Conservation (phyloP, 306 rosid species). For the Vigna hirtella region DNA sequence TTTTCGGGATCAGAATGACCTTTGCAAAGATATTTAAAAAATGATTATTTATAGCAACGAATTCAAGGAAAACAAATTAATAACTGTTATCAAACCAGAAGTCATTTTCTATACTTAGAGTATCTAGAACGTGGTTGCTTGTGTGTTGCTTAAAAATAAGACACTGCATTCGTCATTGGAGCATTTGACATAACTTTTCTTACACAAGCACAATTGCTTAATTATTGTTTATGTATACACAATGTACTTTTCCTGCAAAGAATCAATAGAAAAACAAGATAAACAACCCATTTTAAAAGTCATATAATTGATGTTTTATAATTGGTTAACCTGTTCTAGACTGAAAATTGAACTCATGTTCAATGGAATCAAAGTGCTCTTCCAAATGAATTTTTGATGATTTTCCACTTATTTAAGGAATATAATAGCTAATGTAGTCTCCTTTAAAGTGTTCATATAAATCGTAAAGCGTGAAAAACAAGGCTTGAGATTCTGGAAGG, state of each 20-base stretch:
- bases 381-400: background rate
- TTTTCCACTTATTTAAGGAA: background rate
- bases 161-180: too few species aligned
- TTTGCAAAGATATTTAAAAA: conserved; percentile 23
- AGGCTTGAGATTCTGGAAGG: background rate
- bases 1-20: conserved; percentile 86
- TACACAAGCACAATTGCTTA: too few species aligned
- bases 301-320: background rate
- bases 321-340: background rate
- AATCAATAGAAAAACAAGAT: too few species aligned
- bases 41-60: background rate
- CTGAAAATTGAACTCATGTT: background rate
- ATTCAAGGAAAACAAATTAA: background rate
- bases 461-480: background rate
- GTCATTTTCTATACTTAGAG: background rate
- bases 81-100: background rate
- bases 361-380: conserved; percentile 4
- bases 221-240: too few species aligned
- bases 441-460: background rate
- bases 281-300: background rate
- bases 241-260: too few species aligned
- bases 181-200: too few species aligned
- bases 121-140: too few species aligned
- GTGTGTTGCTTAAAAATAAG: too few species aligned
- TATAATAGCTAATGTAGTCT: background rate